Evolutionary conservation across 176 grass and related monocot species (phyloP), one percentile per base, ranked within the genome.

Genomic region (Zoysia japonica): DNA sequence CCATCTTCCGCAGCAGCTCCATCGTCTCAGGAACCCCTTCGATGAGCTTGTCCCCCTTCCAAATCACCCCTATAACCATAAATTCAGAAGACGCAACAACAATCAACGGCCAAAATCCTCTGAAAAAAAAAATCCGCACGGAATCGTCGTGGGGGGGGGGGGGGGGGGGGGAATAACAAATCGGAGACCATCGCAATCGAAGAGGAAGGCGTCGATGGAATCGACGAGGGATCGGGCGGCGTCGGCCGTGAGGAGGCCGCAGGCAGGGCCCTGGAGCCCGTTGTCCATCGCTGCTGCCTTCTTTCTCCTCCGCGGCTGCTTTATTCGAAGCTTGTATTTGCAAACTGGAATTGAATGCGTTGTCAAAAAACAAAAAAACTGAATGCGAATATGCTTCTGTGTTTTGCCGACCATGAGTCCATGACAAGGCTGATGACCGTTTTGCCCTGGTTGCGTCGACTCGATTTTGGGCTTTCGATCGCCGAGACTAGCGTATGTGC

Each of bases 41-140:
- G 61, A 97, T 94, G 74, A 97, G 87, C 71, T 78, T 78, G 73
- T 94, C 95, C 3, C 95, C 95, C 88, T 94, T 94, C 95, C 95
- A 97, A 51, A 97, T 97, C 45, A 97, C 95, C 28, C 95, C 91
- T 94, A 67, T 9, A 61, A 74, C 10, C 42, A 48, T 12, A 80
- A 78, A 63, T 51, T 62, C 12, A 83, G n/a, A 55, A 15, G 45
- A 70, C 74, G 6, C 13, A 75, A 53, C 72, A 79, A 45, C 62
- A 80, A 78, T 47, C 10, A 63, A 3, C 17, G 61, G 5, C 8
- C 6, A n/a, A 67, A 70, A 68, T 70, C 68, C 15, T 46, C 11
- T 16, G 66, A 60, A 9, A 48, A 28, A 48, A 28, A 51, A 49
- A 14, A 16, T 2, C 3, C 16, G 1, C 1, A 47, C n/a, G 37